A percentile compares a stretch with the other conserved stretches of the same genome.
These are phyloP conservation scores for Adansonia digitata DNA, from an alignment of 345 rosid species.

Conservation along the genomic window DNA sequence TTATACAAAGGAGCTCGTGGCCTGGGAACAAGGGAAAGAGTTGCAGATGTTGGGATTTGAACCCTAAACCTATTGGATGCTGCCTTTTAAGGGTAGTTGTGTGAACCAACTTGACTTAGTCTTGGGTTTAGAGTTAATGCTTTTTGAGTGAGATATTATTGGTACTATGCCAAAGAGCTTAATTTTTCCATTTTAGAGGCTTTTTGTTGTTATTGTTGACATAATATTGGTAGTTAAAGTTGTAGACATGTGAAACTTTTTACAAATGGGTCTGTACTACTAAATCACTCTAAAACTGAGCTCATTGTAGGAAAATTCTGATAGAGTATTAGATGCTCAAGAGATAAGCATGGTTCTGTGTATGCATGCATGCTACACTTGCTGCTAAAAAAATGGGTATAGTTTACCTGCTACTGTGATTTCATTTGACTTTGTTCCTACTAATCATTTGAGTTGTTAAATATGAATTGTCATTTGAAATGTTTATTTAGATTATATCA, in stretches of 20 bases:
- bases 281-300: not conserved
- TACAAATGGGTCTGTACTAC: not conserved
- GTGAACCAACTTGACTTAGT: not conserved
- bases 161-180: conserved; percentile 1
- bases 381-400: not conserved
- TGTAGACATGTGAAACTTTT: not conserved
- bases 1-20: not conserved
- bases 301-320: not conserved
- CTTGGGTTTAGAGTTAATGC: conserved; percentile 3
- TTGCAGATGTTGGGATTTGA: not conserved
- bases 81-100: not conserved
- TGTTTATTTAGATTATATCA: conserved; percentile 20
- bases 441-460: not conserved
- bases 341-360: not conserved
- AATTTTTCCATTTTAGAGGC: not conserved
- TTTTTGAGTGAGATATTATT: not conserved
- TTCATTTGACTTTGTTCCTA: not conserved
- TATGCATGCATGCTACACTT: not conserved
- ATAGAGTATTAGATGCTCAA: conserved; percentile 1
- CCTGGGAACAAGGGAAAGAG: not conserved
- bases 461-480: conserved; percentile 6
- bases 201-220: not conserved
- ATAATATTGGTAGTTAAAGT: not conserved
- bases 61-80: not conserved
- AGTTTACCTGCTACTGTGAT: not conserved